Evolutionary conservation across 805 yeast species (phyloP).

Genomic region (Nakazawaea populi): DNA sequence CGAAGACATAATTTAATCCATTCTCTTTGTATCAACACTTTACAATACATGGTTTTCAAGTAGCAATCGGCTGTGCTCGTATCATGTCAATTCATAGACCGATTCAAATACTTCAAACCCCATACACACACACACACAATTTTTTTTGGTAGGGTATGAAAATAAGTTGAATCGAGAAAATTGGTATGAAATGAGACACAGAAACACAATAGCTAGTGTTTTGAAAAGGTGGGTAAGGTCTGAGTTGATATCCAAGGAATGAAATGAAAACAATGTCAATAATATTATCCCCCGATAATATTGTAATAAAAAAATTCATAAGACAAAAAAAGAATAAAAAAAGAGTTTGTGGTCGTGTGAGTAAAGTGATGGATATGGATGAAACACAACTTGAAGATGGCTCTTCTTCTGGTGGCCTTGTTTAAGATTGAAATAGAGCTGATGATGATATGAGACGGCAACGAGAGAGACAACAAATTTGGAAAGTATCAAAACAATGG

Average conservation of each 20-base stretch:
- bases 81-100: not conserved
- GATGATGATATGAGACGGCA: too few species aligned
- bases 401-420: too few species aligned
- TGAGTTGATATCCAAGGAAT: too few species aligned
- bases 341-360: too few species aligned
- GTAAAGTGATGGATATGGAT: too few species aligned
- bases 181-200: not conserved
- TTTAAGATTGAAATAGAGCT: too few species aligned
- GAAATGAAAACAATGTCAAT: not conserved
- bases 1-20: not conserved
- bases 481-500: too few species aligned
- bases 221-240: not conserved
- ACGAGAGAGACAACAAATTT: too few species aligned
- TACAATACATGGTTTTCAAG: too few species aligned
- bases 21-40: too few species aligned
- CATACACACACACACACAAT: constrained; percentile 2
- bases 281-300: not conserved
- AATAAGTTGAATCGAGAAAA: not conserved
- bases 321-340: not conserved
- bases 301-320: too few species aligned
- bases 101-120: not conserved
- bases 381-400: too few species aligned
- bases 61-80: not conserved
- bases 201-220: not conserved
- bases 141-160: not conserved